Evolutionary conservation across 2,329 filamentous ascomycete species (phyloP), one percentile per base, ranked within the genome.

Genomic region (Clonostachys solani): DNA sequence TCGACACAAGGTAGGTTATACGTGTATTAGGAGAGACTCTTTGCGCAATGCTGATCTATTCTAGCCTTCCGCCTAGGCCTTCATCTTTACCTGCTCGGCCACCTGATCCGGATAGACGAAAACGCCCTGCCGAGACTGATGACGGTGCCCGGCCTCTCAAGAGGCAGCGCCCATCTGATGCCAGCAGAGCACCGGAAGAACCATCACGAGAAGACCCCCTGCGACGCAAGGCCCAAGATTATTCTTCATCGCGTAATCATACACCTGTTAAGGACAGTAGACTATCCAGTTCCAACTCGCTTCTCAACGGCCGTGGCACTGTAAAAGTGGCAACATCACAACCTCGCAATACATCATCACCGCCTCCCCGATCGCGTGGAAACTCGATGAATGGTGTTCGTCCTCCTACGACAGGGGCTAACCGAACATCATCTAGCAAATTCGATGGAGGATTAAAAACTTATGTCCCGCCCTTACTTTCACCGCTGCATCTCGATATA

Each of bases 381-480:
- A 60, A 67, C 40, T 71, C 69, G 7, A 51, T 71, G 18, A 78
- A 77, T 42, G 74, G 74, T 48, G 23, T 29, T 29, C 23, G 23
- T 29, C 51, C 55, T 33, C 49, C 49, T 5, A 58, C 61, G 6
- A 12, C 48, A 38, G 46, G 41, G 33, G 69, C 56, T 53, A 67
- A 58, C 33, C 66, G 64, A 47, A 57, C 56, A 41, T 61, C 63
- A 6, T 64, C 71, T 12, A 66, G 56, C 50, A 73, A 73, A 54
- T 43, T 58, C 17, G 70, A 74, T 17, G 52, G 56, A 12, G 56
- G 60, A 12, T 56, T 63, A 3, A 73, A 71, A 51, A 52, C 68
- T 23, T 60, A 63, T 19, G 65, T 82, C 7, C 78, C 78, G 9
- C 74, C 73, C 4, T 55, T 82, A 33, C 56, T 82, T 13, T 82